These are phyloP conservation scores for Pleurotus ostreatus DNA, from an alignment of 768 basidiomycete species.

Conservation along the genomic window DNA sequence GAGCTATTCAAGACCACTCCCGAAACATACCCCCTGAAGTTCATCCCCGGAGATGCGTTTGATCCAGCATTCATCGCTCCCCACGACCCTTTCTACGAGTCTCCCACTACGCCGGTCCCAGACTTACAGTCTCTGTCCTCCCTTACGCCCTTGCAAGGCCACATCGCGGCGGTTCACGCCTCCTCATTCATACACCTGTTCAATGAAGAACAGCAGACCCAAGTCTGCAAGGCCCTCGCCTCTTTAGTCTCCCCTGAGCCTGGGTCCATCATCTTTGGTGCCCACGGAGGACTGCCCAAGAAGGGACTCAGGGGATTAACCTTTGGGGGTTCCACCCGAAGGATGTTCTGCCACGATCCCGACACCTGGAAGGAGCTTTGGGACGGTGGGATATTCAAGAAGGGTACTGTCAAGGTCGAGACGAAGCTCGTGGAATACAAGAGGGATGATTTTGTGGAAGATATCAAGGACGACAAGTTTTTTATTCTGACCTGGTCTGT, in stretches of 20 bases:
- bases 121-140: constrained; percentile 29
- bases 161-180: constrained; percentile 45
- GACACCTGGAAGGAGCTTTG: constrained; percentile 33
- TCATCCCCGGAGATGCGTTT: constrained; percentile 54
- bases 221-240: constrained; percentile 37
- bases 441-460: neutral
- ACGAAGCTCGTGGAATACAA: constrained; percentile 17
- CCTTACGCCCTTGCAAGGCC: constrained; percentile 42
- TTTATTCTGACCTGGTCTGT: constrained; percentile 21
- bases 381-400: constrained; percentile 28
- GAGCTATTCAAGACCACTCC: constrained; percentile 52
- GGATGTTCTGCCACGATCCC: constrained; percentile 32
- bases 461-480: neutral
- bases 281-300: constrained; percentile 28
- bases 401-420: constrained; percentile 26
- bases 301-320: constrained; percentile 21
- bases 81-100: constrained; percentile 18
- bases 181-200: constrained; percentile 54
- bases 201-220: constrained; percentile 29
- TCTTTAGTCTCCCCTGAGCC: constrained; percentile 36
- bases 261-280: constrained; percentile 44
- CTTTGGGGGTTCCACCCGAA: neutral
- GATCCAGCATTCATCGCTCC: constrained; percentile 38
- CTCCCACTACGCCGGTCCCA: constrained; percentile 18
- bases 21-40: constrained; percentile 47